A percentile compares a stretch with the other conserved stretches of the same genome.
Evolutionary conservation across 768 basidiomycete species (phyloP).

Genomic region (Rhizopogon vesiculosus): DNA sequence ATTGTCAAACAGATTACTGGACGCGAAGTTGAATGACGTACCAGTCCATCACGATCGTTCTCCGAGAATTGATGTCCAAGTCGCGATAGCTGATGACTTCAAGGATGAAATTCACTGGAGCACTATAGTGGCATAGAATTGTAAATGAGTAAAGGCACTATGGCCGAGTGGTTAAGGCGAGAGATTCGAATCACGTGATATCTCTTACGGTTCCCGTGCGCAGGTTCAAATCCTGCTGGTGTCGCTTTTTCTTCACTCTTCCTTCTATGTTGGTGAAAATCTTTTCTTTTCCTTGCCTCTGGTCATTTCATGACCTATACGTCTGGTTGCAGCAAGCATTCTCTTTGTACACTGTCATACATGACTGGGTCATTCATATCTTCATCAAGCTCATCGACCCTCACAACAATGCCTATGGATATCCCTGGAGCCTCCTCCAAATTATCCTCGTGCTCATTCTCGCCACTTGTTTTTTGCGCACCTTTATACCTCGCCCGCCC

Average conservation of each 20-base stretch:
- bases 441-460: not conserved
- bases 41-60: slow-evolving; percentile 41
- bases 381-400: not conserved
- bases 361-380: not conserved
- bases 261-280: too few relatives aligned
- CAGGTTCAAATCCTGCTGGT: slow-evolving; percentile 40
- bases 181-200: slow-evolving; percentile 50
- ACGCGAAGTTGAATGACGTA: slow-evolving; percentile 20
- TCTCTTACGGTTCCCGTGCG: slow-evolving; percentile 37
- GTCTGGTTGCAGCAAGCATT: too few relatives aligned
- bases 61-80: not conserved
- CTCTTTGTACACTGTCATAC: too few relatives aligned
- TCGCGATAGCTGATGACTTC: too few relatives aligned
- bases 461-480: not conserved
- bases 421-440: not conserved
- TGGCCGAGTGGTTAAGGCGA: slow-evolving; percentile 80
- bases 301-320: too few relatives aligned
- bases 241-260: slow-evolving; percentile 18
- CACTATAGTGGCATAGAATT: accelerated
- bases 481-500: not conserved
- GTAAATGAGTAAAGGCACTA: slow-evolving; percentile 32
- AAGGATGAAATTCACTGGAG: not conserved
- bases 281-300: too few relatives aligned
- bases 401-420: not conserved
- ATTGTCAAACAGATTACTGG: slow-evolving; percentile 1